Conservation (phyloP, 2,329 filamentous ascomycete genomes). For the Diaporthe ilicicola region DNA sequence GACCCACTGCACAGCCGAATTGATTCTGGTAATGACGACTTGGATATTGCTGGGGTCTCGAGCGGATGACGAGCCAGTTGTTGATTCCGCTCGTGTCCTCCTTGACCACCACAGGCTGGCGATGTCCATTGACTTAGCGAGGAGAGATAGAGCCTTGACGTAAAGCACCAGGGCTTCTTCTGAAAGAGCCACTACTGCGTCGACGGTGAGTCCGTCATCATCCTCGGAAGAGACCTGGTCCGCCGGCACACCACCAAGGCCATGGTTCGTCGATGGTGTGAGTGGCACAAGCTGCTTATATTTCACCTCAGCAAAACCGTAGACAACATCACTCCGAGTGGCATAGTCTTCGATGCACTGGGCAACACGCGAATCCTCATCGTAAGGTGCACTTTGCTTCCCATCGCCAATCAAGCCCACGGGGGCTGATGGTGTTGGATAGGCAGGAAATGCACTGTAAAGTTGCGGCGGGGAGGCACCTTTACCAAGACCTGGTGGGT, state of each 20-base stretch:
- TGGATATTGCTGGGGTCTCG: slow-evolving; percentile 54
- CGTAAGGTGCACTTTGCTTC: slow-evolving; percentile 66
- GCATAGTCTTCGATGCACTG: slow-evolving; percentile 91
- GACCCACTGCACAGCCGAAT: slow-evolving; percentile 95
- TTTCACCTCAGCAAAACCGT: slow-evolving; percentile 97
- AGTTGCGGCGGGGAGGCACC: slow-evolving; percentile 77
- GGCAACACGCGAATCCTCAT: slow-evolving; percentile 83
- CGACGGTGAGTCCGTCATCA: slow-evolving; percentile 81
- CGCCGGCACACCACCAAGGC: slow-evolving; percentile 68
- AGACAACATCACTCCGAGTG: slow-evolving; percentile 93
- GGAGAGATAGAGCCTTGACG: slow-evolving; percentile 88
- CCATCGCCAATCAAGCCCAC: slow-evolving; percentile 73
- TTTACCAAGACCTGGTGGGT: slow-evolving; percentile 69
- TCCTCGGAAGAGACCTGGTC: slow-evolving; percentile 71
- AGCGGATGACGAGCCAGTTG: slow-evolving; percentile 48
- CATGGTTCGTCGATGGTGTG: slow-evolving; percentile 79
- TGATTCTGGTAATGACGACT: slow-evolving; percentile 75
- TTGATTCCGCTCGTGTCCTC: slow-evolving; percentile 69
- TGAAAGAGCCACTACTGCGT: slow-evolving; percentile 85
- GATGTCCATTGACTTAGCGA: slow-evolving; percentile 96
- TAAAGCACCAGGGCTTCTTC: slow-evolving; percentile 97
- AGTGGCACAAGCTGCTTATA: slow-evolving; percentile 96
- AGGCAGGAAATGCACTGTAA: slow-evolving; percentile 85
- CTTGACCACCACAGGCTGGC: slow-evolving; percentile 91
- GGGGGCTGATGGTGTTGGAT: slow-evolving; percentile 72